These are phyloP conservation scores for Aureobasidium sp. DNA, from an alignment of 2,329 filamentous ascomycete genomes.

Conservation along the genomic window DNA sequence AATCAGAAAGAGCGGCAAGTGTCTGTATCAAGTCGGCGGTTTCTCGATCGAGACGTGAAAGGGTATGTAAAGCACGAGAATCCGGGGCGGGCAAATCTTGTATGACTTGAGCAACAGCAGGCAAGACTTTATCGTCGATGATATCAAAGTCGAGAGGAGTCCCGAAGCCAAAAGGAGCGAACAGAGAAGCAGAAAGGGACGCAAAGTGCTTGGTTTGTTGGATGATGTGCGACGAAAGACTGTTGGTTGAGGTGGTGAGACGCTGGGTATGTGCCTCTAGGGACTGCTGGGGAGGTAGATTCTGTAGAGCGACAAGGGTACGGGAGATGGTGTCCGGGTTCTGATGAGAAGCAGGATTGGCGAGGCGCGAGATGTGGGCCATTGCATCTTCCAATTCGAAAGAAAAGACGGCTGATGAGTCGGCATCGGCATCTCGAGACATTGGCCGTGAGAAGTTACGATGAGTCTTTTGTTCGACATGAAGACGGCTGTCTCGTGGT, in stretches of 20 bases:
- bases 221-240: conserved; percentile 62
- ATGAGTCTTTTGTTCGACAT: conserved; percentile 34
- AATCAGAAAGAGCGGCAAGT: conserved; percentile 80
- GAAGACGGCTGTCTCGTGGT: conserved; percentile 41
- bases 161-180: conserved; percentile 60
- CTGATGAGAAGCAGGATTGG: conserved; percentile 24
- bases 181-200: conserved; percentile 61
- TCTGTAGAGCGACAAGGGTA: conserved; percentile 27
- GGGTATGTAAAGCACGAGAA: conserved; percentile 55
- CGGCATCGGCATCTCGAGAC: conserved; percentile 6
- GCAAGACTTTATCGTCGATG: conserved; percentile 58
- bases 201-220: conserved; percentile 72
- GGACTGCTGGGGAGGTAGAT: conserved; percentile 29
- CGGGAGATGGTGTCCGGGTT: conserved; percentile 29
- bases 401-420: conserved; percentile 30
- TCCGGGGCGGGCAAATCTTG: conserved; percentile 63
- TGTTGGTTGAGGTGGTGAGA: conserved; percentile 31
- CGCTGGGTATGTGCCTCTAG: conserved; percentile 30
- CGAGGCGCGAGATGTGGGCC: conserved; percentile 29
- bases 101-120: conserved; percentile 58
- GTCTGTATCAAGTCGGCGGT: conserved; percentile 68
- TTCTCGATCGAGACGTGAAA: conserved; percentile 60
- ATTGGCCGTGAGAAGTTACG: conserved; percentile 27
- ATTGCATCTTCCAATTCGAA: conserved; percentile 31
- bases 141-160: conserved; percentile 58